Conservation (phyloP, 148 eudicot species). For the Diospyros kaki region DNA sequence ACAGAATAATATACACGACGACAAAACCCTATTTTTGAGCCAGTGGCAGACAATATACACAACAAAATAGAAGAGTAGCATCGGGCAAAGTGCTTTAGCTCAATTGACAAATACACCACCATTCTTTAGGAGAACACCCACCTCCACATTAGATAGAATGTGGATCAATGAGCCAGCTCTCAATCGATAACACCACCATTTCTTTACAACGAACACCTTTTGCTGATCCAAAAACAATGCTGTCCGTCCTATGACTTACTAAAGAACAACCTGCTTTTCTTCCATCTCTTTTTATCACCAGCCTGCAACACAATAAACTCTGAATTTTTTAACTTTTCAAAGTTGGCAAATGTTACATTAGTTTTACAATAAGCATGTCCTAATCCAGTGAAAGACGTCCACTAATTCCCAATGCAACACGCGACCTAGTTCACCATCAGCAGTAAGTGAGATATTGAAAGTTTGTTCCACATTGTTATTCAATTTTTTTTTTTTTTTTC, state of each 20-base stretch:
- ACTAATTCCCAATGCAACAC: background rate
- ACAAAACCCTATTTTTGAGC: too few relatives aligned
- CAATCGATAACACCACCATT: background rate
- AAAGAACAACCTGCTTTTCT: slow-evolving; percentile 31
- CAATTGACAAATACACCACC: too few relatives aligned
- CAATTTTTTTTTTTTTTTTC: background rate
- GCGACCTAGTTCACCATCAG: background rate
- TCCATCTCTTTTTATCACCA: slow-evolving; percentile 37
- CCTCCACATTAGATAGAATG: too few relatives aligned
- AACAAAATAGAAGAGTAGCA: too few relatives aligned
- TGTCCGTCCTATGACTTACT: background rate
- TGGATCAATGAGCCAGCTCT: background rate
- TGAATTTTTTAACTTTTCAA: background rate
- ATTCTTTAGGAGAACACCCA: too few relatives aligned
- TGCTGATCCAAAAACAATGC: background rate
- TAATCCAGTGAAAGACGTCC: background rate
- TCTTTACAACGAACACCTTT: slow-evolving; percentile 15
- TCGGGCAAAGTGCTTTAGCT: too few relatives aligned
- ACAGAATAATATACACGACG: too few relatives aligned
- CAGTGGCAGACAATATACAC: too few relatives aligned
- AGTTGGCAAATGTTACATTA: background rate
- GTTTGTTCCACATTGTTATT: background rate
- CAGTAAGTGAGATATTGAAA: background rate
- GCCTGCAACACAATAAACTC: slow-evolving; percentile 21
- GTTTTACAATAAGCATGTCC: background rate